Conservation (phyloP, 2,329 filamentous ascomycete species). For the Fusarium sp. region DNA sequence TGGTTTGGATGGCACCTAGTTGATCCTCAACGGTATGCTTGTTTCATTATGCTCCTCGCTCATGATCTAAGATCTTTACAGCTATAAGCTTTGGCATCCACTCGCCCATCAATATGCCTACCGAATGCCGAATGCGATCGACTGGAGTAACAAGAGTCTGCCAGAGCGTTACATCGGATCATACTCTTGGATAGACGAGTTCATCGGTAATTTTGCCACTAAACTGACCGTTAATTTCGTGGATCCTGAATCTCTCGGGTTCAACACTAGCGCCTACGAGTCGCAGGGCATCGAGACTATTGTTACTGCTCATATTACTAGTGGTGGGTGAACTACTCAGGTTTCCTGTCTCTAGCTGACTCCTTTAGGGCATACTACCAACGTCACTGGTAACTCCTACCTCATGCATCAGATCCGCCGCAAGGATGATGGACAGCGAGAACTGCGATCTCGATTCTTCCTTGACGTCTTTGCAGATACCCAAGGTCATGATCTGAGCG, state of each 20-base stretch:
- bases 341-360: fast-evolving
- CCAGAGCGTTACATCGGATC: background rate
- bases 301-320: background rate
- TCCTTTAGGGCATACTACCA: background rate
- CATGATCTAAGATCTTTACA: background rate
- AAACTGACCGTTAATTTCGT: background rate
- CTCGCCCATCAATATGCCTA: background rate
- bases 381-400: background rate
- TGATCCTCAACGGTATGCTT: background rate
- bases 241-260: too few relatives aligned
- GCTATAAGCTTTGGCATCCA: background rate
- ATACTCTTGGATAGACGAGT: background rate
- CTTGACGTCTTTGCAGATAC: background rate
- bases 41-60: too few relatives aligned
- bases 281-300: background rate
- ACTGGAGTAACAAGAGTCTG: background rate
- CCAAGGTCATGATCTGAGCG: background rate
- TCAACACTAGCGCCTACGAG: background rate
- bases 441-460: background rate
- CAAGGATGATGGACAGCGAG: background rate
- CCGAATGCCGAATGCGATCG: background rate
- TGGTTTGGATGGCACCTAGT: background rate
- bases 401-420: background rate
- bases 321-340: fast-evolving
- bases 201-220: background rate